Percentiles rank a stretch among this genome's conserved stretches.
phyloP scores from a whole-genome alignment of 2,329 filamentous ascomycete species.

The Diaporthe australafricana region DNA sequence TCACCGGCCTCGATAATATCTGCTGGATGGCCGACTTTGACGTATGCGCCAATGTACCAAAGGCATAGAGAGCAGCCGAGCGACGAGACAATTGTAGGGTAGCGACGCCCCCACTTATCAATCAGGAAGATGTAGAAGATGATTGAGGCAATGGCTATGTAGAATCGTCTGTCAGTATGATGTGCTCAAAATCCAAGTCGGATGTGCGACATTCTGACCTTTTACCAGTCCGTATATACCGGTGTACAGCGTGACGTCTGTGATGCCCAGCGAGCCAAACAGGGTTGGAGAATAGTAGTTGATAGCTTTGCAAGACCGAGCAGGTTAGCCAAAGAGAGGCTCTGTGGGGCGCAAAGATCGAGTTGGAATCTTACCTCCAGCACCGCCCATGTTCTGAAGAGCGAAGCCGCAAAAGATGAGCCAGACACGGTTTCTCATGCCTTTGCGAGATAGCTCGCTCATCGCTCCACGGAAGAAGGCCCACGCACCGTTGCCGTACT shows the following conservation, averaged over 20 bases:
- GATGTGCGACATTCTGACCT: not conserved
- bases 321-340: not conserved
- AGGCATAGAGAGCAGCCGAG: conserved; percentile 60
- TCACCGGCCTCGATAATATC: conserved; percentile 56
- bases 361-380: conserved; percentile 40
- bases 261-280: conserved; percentile 58
- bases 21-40: conserved; percentile 62
- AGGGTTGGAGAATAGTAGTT: conserved; percentile 57
- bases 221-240: conserved; percentile 63
- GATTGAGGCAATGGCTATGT: conserved; percentile 51
- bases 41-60: conserved; percentile 65
- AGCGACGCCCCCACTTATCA: conserved; percentile 53
- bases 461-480: conserved; percentile 43
- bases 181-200: not conserved
- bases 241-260: conserved; percentile 57
- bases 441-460: conserved; percentile 50
- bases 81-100: conserved; percentile 59
- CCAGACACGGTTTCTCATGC: conserved; percentile 54
- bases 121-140: conserved; percentile 55
- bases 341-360: not conserved
- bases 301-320: conserved; percentile 44
- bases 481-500: conserved; percentile 49
- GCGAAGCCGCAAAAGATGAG: conserved; percentile 53
- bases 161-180: not conserved
- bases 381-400: conserved; percentile 52